Percentiles rank a stretch among this genome's conserved stretches.
Evolutionary conservation across 306 rosid genomes (phyloP).

Genomic region (Pyrus pyrifolia): DNA sequence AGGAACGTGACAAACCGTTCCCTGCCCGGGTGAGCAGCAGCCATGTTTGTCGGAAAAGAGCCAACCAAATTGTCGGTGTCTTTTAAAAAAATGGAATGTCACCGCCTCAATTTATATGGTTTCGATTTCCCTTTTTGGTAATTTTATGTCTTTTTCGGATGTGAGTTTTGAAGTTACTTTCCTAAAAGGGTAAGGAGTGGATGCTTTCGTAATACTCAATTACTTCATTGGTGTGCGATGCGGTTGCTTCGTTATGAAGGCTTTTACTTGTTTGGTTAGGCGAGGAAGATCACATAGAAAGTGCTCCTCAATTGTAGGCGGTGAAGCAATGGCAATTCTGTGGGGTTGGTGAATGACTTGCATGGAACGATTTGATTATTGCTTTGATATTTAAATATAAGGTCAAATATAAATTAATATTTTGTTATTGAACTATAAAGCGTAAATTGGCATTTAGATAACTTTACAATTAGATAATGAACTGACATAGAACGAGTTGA

Average conservation of each 20-base stretch:
- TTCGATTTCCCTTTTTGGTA: too few relatives aligned
- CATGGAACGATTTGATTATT: neutral
- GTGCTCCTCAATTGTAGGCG: too few relatives aligned
- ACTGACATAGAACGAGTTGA: too few relatives aligned
- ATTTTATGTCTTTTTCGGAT: neutral
- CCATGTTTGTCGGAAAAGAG: neutral
- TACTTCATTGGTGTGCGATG: neutral
- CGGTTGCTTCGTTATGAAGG: neutral
- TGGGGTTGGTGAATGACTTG: neutral
- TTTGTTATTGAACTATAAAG: too few relatives aligned
- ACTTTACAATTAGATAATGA: too few relatives aligned
- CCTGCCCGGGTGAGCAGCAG: neutral
- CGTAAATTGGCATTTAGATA: too few relatives aligned
- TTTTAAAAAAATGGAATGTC: neutral
- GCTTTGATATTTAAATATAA: too few relatives aligned
- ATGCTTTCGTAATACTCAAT: neutral
- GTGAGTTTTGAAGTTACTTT: neutral
- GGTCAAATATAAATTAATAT: too few relatives aligned
- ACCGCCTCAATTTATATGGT: too few relatives aligned
- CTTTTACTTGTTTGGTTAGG: neutral
- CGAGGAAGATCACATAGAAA: neutral
- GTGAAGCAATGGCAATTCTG: neutral
- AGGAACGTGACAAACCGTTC: slow-evolving; percentile 11
- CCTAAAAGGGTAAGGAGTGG: neutral
- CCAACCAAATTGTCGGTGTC: too few relatives aligned